Percentiles rank a stretch among this genome's conserved stretches.
phyloP scores from a whole-genome alignment of 208 protist species.

The Balamuthia mandrillaris region DNA sequence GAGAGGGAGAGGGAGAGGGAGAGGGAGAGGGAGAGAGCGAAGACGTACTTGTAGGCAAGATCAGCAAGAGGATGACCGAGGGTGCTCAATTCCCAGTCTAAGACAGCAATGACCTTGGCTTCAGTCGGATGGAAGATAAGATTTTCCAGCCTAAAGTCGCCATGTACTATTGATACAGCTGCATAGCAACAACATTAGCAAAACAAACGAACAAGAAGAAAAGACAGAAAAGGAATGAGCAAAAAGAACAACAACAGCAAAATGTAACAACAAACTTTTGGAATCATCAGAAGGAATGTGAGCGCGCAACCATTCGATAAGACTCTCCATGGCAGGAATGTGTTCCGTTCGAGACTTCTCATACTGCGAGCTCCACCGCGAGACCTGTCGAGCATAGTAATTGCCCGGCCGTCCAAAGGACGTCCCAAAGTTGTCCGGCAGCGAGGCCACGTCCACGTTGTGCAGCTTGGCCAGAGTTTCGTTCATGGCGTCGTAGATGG shows the following conservation, averaged over 20 bases:
- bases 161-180: slow-evolving; percentile 47
- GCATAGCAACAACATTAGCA: too few relatives aligned
- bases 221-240: too few relatives aligned
- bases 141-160: slow-evolving; percentile 68
- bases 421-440: not conserved
- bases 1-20: too few relatives aligned
- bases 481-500: slow-evolving; percentile 42
- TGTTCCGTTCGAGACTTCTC: slow-evolving; percentile 39
- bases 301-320: slow-evolving; percentile 59
- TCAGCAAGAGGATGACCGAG: slow-evolving; percentile 72
- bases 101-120: slow-evolving; percentile 65
- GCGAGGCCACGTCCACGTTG: not conserved
- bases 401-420: slow-evolving; percentile 16
- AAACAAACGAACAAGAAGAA: too few relatives aligned
- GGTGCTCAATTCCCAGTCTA: slow-evolving; percentile 83
- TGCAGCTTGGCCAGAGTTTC: not conserved
- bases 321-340: slow-evolving; percentile 43
- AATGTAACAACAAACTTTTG: too few relatives aligned
- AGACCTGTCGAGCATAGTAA: slow-evolving; percentile 39
- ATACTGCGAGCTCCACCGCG: slow-evolving; percentile 59
- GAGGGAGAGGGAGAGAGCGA: too few relatives aligned
- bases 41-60: slow-evolving; percentile 65
- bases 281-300: too few relatives aligned
- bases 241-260: too few relatives aligned
- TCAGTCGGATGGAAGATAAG: slow-evolving; percentile 75